Evolutionary conservation across 2,329 filamentous ascomycete genomes (phyloP).

Genomic region (Incumbomyces delicatus): DNA sequence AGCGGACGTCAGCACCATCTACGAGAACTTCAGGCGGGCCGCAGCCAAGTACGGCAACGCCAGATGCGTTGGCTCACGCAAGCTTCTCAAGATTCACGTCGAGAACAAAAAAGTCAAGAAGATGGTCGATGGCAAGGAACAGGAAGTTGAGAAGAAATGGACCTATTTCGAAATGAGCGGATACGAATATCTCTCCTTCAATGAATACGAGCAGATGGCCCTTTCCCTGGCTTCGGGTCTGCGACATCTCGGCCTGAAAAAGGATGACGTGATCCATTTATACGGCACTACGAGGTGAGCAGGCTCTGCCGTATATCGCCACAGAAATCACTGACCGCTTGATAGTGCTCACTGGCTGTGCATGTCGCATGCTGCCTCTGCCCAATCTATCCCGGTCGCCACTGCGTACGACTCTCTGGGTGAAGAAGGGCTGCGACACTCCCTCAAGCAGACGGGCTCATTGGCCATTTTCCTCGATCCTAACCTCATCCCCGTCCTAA

Average conservation of each 20-base stretch:
- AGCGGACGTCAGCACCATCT: constrained; percentile 64
- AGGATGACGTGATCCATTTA: constrained; percentile 62
- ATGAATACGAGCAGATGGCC: constrained; percentile 63
- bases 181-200: constrained; percentile 68
- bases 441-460: constrained; percentile 25
- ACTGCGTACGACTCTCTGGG: constrained; percentile 43
- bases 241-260: constrained; percentile 60
- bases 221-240: constrained; percentile 63
- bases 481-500: constrained; percentile 36
- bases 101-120: constrained; percentile 88
- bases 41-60: constrained; percentile 54
- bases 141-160: constrained; percentile 83
- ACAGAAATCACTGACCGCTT: constrained; percentile 15
- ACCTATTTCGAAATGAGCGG: constrained; percentile 74
- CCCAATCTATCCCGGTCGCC: constrained; percentile 83
- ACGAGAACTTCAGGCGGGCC: constrained; percentile 64
- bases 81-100: constrained; percentile 64
- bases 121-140: constrained; percentile 68
- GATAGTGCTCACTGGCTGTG: constrained; percentile 70
- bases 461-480: constrained; percentile 28
- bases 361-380: constrained; percentile 65
- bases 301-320: neutral
- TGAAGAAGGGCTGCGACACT: constrained; percentile 27
- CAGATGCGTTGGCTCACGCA: constrained; percentile 60
- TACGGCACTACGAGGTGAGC: constrained; percentile 71